Evolutionary conservation across 768 basidiomycete genomes (phyloP).

Genomic region (Butyriboletus loyo): DNA sequence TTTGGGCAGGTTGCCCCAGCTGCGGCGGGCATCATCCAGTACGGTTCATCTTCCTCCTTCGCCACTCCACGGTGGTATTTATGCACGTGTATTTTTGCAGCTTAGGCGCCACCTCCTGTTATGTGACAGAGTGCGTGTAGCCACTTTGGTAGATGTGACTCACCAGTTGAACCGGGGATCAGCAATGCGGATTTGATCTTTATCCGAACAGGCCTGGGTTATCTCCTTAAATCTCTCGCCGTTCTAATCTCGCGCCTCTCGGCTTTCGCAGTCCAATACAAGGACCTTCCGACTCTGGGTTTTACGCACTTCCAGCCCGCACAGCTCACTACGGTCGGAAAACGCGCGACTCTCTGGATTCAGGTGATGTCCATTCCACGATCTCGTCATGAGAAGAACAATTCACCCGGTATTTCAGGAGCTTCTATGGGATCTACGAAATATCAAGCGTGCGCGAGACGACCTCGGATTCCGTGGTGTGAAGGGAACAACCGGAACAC

Average conservation of each 20-base stretch:
- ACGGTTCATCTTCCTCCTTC: conserved; percentile 25
- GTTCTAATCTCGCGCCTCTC: conserved; percentile 88
- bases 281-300: conserved; percentile 88
- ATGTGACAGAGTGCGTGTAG: conserved; percentile 87
- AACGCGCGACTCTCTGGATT: conserved; percentile 94
- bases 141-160: conserved; percentile 2
- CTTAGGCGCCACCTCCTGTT: conserved; percentile 96
- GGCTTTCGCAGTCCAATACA: conserved; percentile 79
- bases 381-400: neutral
- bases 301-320: conserved; percentile 99
- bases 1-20: conserved; percentile 92
- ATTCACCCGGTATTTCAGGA: conserved; percentile 47
- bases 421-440: conserved; percentile 93
- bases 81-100: conserved; percentile 37
- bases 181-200: conserved; percentile 99
- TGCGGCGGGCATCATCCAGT: conserved; percentile 96
- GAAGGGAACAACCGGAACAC: conserved; percentile 99
- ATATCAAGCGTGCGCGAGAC: conserved; percentile 82
- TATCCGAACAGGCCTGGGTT: conserved; percentile 79
- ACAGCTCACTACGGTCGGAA: conserved; percentile 96
- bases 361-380: conserved; percentile 50
- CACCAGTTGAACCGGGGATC: conserved; percentile 13
- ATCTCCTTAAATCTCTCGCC: conserved; percentile 85
- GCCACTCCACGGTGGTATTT: conserved; percentile 5
- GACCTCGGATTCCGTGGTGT: conserved; percentile 97